Evolutionary conservation across 2,329 filamentous ascomycete genomes (phyloP), one percentile per base, ranked within the genome.

Genomic region (Ophiostoma australiae): DNA sequence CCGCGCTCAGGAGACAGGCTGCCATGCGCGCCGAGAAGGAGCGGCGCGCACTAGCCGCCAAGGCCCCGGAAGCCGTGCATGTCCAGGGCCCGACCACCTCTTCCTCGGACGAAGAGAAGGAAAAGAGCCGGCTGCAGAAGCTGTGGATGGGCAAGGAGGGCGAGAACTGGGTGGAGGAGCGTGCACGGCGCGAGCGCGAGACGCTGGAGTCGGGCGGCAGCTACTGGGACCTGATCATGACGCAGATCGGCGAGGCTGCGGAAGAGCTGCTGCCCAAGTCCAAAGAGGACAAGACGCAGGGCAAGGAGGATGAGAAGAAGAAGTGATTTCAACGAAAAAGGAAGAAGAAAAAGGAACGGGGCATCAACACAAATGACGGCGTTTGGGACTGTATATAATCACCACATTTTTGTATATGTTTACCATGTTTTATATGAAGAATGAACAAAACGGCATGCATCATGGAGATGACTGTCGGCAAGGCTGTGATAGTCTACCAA

Each of bases 111-210:
- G 63, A 31, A 11, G 68, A 68, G 11, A 52, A 35, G 23, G 68
- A 68, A 8, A 52, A 35, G 23, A 35, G 44, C 31, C 33, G n/a
- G n/a, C 52, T 86, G 70, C 79, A 83, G 73, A 81, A 81, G 73
- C 77, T 88, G 20, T 89, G 87, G 87, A 85, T 87, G 83, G 87
- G 87, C 44, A 82, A 81, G 52, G 86, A 87, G 77, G 67, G 66
- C 37, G 71, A 71, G 65, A 81, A 84, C 74, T 88, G 86, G 86
- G 80, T 82, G 76, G 78, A 82, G 78, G 83, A 84, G 81, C 80
- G 86, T 27, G 70, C 70, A 6, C 71, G 66, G 15, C 52, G 44
- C 15, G 74, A 75, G 73, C 80, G 80, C 72, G 83, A 83, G 77
- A 85, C 84, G 71, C 77, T 88, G 55, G 81, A 84, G 69, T 83